Conservation (phyloP, 2,329 filamentous ascomycete genomes). For the Fusarium sp. region DNA sequence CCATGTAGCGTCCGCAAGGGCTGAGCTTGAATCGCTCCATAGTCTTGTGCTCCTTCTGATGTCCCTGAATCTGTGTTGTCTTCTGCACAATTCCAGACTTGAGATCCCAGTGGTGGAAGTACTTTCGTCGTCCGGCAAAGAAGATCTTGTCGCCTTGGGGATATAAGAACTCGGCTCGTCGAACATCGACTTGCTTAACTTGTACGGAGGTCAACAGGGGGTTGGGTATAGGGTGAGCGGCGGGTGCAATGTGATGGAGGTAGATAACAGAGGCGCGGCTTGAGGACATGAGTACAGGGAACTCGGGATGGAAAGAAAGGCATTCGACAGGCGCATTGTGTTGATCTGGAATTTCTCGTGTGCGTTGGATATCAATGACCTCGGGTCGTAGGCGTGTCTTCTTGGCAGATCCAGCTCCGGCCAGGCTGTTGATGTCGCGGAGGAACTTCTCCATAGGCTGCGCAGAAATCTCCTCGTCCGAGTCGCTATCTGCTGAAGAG, state of each 20-base stretch:
- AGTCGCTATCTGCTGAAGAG: constrained; percentile 65
- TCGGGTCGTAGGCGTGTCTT: constrained; percentile 84
- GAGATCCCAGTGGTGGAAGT: constrained; percentile 96
- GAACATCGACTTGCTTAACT: constrained; percentile 84
- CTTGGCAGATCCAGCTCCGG: constrained; percentile 64
- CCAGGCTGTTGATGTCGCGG: constrained; percentile 77
- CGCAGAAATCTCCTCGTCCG: constrained; percentile 71
- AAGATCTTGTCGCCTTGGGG: constrained; percentile 82
- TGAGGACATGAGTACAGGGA: constrained; percentile 89
- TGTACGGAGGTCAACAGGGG: constrained; percentile 92
- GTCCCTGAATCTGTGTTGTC: constrained; percentile 78
- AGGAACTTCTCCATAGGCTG: constrained; percentile 85
- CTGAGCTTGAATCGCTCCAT: constrained; percentile 94
- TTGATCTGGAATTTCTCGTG: constrained; percentile 83
- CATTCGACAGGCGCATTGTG: constrained; percentile 85
- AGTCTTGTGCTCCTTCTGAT: constrained; percentile 82
- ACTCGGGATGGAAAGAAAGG: constrained; percentile 88
- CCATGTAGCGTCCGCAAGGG: constrained; percentile 88
- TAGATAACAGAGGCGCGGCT: constrained; percentile 87
- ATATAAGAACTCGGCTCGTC: constrained; percentile 82
- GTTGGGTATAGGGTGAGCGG: constrained; percentile 81
- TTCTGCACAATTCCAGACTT: constrained; percentile 85
- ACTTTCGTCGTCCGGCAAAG: constrained; percentile 86
- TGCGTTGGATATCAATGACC: constrained; percentile 88
- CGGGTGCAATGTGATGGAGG: constrained; percentile 87